phyloP scores from a whole-genome alignment of 345 rosid species.

The Eucalyptus coolabah region DNA sequence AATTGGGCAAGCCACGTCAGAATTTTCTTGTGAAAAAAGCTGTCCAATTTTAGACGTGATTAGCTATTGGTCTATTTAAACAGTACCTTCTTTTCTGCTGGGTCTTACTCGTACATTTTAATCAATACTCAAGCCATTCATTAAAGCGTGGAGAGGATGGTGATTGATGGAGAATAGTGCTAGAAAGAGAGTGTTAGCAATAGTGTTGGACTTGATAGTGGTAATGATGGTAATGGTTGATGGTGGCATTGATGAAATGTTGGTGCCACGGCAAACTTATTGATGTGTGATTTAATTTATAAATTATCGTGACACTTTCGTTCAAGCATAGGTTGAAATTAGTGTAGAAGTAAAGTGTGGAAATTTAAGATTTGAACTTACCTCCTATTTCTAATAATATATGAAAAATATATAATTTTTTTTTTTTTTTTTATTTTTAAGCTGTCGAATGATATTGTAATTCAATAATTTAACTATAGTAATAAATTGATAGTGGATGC shows the following conservation, averaged over 20 bases:
- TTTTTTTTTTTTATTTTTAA: background rate
- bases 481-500: background rate
- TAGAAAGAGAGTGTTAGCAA: background rate
- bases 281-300: background rate
- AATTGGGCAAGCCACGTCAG: background rate
- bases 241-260: background rate
- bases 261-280: background rate
- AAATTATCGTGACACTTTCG: background rate
- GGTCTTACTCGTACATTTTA: background rate
- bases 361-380: background rate
- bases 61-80: background rate
- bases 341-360: background rate
- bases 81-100: background rate
- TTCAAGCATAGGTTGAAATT: background rate
- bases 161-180: background rate
- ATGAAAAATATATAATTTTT: no score
- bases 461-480: background rate
- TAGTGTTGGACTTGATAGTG: background rate
- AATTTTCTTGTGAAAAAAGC: background rate
- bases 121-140: background rate
- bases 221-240: background rate
- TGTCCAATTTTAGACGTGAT: background rate
- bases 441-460: background rate
- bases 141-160: background rate
- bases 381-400: background rate